These are phyloP conservation scores for Entophlyctis helioformis DNA, from an alignment of 192 early-diverging fungal genomes.

Conservation along the genomic window DNA sequence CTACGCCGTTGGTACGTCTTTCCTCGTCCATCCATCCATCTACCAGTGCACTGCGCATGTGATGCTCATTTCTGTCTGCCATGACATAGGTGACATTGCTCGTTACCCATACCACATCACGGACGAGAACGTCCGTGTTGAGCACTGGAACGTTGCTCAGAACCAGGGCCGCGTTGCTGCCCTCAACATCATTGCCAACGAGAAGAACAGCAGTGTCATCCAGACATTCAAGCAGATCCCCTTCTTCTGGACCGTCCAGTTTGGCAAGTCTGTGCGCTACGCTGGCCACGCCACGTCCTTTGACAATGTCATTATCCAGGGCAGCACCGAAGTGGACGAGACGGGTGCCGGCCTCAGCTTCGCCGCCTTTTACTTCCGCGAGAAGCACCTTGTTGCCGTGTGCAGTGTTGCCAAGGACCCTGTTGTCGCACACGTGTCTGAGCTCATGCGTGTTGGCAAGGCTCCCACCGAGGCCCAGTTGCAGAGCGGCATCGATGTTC, in stretches of 20 bases:
- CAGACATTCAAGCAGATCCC: slow-evolving; percentile 30
- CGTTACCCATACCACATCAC: slow-evolving; percentile 31
- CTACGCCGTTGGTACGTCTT: slow-evolving; percentile 28
- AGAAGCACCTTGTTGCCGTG: slow-evolving; percentile 12
- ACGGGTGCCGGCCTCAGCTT: slow-evolving; percentile 6
- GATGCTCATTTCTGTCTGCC: not conserved
- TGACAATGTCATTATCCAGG: slow-evolving; percentile 30
- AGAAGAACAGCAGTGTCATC: slow-evolving; percentile 18
- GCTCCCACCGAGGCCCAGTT: slow-evolving; percentile 8
- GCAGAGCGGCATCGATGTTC: slow-evolving; percentile 7
- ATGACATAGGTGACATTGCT: slow-evolving; percentile 37
- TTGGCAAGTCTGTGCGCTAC: slow-evolving; percentile 40
- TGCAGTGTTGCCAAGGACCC: slow-evolving; percentile 12
- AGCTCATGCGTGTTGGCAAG: slow-evolving; percentile 14
- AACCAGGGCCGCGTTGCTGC: slow-evolving; percentile 19
- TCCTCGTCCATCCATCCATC: not conserved
- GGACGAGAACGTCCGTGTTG: slow-evolving; percentile 30
- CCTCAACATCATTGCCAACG: slow-evolving; percentile 12
- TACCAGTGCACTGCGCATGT: not conserved
- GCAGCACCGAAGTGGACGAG: slow-evolving; percentile 7
- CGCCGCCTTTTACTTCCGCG: slow-evolving; percentile 8
- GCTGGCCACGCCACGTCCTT: slow-evolving; percentile 34
- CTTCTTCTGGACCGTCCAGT: slow-evolving; percentile 47
- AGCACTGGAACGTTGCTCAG: slow-evolving; percentile 43
- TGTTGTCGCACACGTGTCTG: slow-evolving; percentile 9